Conservation (phyloP, 2,329 filamentous ascomycete genomes). For the Eutypa lata region DNA sequence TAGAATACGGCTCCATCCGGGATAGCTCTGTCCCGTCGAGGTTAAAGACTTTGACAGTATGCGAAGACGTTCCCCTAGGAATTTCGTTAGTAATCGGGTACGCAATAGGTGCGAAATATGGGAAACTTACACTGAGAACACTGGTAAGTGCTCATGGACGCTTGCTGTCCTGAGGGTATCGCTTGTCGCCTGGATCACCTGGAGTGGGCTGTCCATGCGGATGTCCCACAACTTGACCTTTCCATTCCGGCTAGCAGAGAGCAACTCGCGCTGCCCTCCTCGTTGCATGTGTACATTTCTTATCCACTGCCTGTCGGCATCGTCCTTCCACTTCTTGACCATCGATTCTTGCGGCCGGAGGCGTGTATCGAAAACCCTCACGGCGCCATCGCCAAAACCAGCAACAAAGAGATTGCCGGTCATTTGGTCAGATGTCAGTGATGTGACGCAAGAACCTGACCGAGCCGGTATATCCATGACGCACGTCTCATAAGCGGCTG, state of each 20-base stretch:
- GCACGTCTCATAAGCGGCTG: slow-evolving; percentile 89
- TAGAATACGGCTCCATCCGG: slow-evolving; percentile 83
- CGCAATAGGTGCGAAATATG: neutral
- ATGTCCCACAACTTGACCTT: slow-evolving; percentile 97
- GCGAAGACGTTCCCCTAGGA: slow-evolving; percentile 77
- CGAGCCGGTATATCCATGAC: slow-evolving; percentile 90
- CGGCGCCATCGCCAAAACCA: slow-evolving; percentile 91
- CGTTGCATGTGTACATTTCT: slow-evolving; percentile 96
- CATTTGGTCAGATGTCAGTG: slow-evolving; percentile 94
- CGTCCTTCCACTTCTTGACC: slow-evolving; percentile 96
- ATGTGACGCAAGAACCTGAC: slow-evolving; percentile 93
- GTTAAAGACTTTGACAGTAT: slow-evolving; percentile 90
- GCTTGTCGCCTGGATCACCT: slow-evolving; percentile 69
- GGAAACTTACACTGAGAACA: slow-evolving; percentile 80
- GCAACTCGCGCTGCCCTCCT: slow-evolving; percentile 84
- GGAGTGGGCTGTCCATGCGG: slow-evolving; percentile 74
- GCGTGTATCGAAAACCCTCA: slow-evolving; percentile 90
- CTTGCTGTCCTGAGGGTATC: slow-evolving; percentile 81
- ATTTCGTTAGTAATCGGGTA: slow-evolving; percentile 22
- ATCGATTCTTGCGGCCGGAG: slow-evolving; percentile 81
- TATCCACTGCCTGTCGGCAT: slow-evolving; percentile 82
- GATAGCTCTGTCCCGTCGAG: slow-evolving; percentile 77
- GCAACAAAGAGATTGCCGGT: slow-evolving; percentile 95
- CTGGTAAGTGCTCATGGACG: slow-evolving; percentile 93
- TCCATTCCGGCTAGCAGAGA: slow-evolving; percentile 87